A percentile compares a stretch with the other conserved stretches of the same genome.
Conservation (phyloP, 345 rosid species). For the Syzygium aqueum region DNA sequence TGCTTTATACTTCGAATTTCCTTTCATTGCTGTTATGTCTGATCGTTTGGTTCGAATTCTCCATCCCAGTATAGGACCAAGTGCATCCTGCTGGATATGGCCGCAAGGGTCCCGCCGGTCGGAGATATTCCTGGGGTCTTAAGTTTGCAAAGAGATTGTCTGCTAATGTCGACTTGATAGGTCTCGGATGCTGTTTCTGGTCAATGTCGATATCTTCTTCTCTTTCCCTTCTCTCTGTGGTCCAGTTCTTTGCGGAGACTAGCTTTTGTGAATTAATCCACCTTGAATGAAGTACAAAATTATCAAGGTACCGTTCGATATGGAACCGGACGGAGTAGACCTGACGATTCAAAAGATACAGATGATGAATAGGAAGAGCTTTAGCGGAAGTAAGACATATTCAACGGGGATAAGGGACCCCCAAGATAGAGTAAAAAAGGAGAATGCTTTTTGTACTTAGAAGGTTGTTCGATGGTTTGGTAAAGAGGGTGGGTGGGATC, state of each 20-base stretch:
- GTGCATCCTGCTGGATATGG: slow-evolving; percentile 66
- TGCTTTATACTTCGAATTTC: neutral
- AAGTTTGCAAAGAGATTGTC: neutral
- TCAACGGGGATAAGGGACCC: neutral
- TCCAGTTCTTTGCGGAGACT: neutral
- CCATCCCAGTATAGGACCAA: slow-evolving; percentile 29
- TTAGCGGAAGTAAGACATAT: neutral
- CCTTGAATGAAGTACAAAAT: no score
- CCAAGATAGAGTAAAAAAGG: neutral
- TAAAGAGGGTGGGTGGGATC: no score
- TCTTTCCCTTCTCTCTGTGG: neutral
- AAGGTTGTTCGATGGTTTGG: no score
- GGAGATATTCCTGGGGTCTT: slow-evolving; percentile 70
- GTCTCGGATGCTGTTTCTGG: neutral
- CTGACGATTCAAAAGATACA: no score
- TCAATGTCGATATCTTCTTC: neutral
- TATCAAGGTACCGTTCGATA: no score
- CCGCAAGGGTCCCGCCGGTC: slow-evolving; percentile 64
- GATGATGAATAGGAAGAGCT: no score
- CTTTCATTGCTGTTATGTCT: neutral
- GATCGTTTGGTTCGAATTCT: neutral
- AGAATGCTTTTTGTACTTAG: no score
- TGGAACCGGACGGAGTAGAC: no score
- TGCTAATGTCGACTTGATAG: neutral
- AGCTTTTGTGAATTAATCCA: neutral